phyloP scores from a whole-genome alignment of 768 basidiomycete genomes.

The Lactifluus subvellereus region DNA sequence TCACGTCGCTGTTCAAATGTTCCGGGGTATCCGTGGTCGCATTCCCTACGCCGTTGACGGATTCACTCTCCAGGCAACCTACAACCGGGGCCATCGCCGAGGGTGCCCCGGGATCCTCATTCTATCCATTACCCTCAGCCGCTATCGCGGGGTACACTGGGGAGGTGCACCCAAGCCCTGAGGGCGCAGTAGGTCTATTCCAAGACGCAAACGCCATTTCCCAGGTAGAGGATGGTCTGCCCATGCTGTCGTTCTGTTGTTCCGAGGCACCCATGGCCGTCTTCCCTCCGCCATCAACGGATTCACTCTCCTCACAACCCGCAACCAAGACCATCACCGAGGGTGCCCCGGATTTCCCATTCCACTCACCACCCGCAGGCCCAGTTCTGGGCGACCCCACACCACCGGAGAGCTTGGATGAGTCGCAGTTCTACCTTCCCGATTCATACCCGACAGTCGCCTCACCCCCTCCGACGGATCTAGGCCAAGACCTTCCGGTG shows the following conservation, averaged over 20 bases:
- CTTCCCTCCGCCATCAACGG: background rate
- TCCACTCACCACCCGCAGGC: background rate
- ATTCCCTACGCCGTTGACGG: background rate
- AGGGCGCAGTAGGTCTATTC: no score
- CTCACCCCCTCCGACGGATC: background rate
- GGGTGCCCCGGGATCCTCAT: no score
- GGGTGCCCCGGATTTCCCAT: background rate
- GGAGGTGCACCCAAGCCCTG: no score
- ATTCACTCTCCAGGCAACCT: no score
- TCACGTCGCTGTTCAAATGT: background rate
- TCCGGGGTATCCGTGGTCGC: background rate
- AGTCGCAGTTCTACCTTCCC: no score
- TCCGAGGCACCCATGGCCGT: background rate
- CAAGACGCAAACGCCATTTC: background rate
- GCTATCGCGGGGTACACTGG: no score
- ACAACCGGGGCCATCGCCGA: no score
- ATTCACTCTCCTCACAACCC: background rate
- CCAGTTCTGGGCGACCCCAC: background rate
- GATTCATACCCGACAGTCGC: no score
- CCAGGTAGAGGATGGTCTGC: background rate
- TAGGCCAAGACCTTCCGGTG: no score
- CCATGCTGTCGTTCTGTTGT: background rate
- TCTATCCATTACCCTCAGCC: background rate
- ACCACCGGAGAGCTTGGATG: no score
- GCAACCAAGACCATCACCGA: background rate